phyloP scores from a whole-genome alignment of 257 asterid genomes.

The Penstemon eatonii region DNA sequence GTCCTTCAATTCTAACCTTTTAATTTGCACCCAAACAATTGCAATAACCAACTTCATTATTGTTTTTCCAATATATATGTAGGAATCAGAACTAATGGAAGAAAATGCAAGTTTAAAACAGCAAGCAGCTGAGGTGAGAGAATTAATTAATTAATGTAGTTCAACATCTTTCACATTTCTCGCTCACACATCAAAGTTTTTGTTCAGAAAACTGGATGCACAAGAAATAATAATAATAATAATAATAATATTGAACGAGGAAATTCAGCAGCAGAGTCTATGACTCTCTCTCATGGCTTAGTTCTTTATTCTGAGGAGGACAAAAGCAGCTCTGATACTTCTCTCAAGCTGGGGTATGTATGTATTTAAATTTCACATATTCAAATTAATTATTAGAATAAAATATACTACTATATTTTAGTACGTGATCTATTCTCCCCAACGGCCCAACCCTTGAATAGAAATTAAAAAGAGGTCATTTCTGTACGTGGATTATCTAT shows the following conservation, averaged over 20 bases:
- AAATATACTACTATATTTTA: no score
- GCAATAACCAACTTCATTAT: background rate
- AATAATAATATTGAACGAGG: slow-evolving; percentile 33
- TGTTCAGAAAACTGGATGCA: slow-evolving; percentile 26
- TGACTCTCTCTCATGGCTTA: slow-evolving; percentile 28
- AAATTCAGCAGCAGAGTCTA: slow-evolving; percentile 45
- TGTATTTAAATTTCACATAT: background rate
- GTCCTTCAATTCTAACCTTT: background rate
- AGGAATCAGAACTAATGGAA: slow-evolving; percentile 59
- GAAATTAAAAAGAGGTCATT: no score
- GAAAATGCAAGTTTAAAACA: slow-evolving; percentile 57
- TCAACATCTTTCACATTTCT: background rate
- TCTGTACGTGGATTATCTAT: no score
- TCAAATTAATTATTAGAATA: background rate
- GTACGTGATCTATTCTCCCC: no score
- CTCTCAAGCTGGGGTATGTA: slow-evolving; percentile 68
- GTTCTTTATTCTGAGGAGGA: slow-evolving; percentile 30
- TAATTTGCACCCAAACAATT: background rate
- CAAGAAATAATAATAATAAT: slow-evolving; percentile 11
- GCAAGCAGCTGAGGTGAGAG: slow-evolving; percentile 36
- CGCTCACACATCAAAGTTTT: background rate
- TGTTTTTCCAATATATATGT: slow-evolving; percentile 29
- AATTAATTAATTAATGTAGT: no score
- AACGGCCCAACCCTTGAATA: no score
- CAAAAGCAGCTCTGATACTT: slow-evolving; percentile 45